Conservation (phyloP, 108 stramenopile species). For the Bacterosira constricta region DNA sequence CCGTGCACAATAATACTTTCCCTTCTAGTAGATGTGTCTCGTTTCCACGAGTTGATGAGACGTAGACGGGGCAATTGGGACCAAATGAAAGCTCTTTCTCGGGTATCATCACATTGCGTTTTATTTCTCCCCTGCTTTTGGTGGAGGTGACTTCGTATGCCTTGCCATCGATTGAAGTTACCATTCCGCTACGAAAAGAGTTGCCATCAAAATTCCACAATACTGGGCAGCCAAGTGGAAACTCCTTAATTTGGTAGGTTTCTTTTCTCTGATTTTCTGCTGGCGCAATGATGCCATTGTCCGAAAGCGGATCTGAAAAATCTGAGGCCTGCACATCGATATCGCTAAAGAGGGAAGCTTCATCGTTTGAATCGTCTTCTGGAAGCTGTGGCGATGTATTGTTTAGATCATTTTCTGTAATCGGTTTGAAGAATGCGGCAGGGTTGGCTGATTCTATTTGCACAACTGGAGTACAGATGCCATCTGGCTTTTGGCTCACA, state of each 20-base stretch:
- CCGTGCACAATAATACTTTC: constrained; percentile 1
- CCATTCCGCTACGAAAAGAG: constrained; percentile 2
- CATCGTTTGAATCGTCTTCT: constrained; percentile 10
- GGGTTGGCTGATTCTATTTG: background rate
- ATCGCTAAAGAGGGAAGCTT: constrained; percentile 8
- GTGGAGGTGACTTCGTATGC: constrained; percentile 1
- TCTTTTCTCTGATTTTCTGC: background rate
- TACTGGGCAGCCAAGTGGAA: constrained; percentile 10
- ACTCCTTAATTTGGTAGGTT: background rate
- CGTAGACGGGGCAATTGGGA: constrained; percentile 10
- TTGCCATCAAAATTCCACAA: constrained; percentile 10
- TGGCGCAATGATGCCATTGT: no score
- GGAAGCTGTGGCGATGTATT: no score
- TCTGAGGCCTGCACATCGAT: background rate
- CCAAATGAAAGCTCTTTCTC: constrained; percentile 4
- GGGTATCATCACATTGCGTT: background rate
- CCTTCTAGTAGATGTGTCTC: constrained; percentile 5
- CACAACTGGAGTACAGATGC: background rate
- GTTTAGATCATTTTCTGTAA: background rate
- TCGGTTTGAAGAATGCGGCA: background rate
- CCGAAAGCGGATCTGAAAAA: no score
- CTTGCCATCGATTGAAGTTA: background rate
- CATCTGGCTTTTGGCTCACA: background rate
- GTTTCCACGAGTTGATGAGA: background rate
- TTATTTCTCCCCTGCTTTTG: background rate